Conservation (phyloP, 805 yeast species). For the Candida succiphila region DNA sequence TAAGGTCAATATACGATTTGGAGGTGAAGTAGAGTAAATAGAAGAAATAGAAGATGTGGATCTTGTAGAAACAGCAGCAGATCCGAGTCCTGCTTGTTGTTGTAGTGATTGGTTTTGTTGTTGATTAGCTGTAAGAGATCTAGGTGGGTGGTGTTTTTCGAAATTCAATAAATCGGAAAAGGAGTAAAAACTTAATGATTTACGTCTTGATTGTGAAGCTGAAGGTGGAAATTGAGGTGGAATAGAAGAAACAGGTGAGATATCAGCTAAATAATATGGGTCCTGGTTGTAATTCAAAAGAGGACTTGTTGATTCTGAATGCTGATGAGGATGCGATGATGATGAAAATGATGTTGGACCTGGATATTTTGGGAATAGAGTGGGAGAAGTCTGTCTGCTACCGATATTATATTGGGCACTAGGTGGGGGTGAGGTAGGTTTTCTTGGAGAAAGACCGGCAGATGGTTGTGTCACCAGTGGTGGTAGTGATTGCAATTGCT, state of each 20-base stretch:
- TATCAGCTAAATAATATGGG: not conserved
- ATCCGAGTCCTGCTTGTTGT: too few species aligned
- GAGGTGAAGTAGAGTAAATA: not conserved
- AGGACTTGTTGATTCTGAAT: not conserved
- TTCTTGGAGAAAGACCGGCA: too few species aligned
- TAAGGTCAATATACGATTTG: too few species aligned
- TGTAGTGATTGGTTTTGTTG: not conserved
- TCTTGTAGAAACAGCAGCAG: not conserved
- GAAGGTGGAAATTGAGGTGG: not conserved
- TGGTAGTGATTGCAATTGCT: too few species aligned
- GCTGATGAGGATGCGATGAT: not conserved
- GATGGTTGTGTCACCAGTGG: too few species aligned
- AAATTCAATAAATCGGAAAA: slow-evolving; percentile 20
- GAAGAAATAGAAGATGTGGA: slow-evolving; percentile 1
- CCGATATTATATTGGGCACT: too few species aligned
- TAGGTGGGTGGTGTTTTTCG: slow-evolving; percentile 10
- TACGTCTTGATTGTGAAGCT: slow-evolving; percentile 6
- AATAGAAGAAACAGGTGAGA: not conserved
- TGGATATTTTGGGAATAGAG: too few species aligned
- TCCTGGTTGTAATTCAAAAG: not conserved
- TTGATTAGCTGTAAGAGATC: not conserved
- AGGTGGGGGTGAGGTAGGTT: too few species aligned
- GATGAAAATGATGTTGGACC: not conserved
- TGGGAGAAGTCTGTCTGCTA: too few species aligned
- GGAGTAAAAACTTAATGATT: slow-evolving; percentile 22